phyloP scores from a whole-genome alignment of 2,329 filamentous ascomycete genomes.

The Blumeria hordei region DNA sequence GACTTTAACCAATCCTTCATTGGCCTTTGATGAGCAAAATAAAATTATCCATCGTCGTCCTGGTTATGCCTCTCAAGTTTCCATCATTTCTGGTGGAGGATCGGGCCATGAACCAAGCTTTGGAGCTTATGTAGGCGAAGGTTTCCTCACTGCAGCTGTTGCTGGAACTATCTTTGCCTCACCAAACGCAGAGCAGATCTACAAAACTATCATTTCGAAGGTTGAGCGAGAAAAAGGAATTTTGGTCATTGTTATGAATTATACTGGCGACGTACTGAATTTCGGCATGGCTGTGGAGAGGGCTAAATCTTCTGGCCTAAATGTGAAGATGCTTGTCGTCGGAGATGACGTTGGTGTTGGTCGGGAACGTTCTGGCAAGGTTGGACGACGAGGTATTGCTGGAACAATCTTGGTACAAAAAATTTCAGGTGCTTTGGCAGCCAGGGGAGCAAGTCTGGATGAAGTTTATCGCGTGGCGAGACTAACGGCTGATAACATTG shows the following conservation, averaged over 20 bases:
- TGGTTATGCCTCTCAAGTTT: constrained; percentile 35
- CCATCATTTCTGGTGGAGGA: constrained; percentile 69
- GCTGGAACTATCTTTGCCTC: constrained; percentile 74
- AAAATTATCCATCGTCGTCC: constrained; percentile 65
- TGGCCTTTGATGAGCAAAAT: constrained; percentile 53
- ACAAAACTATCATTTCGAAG: constrained; percentile 46
- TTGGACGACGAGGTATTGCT: constrained; percentile 72
- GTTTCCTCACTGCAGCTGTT: constrained; percentile 58
- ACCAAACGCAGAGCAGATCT: constrained; percentile 61
- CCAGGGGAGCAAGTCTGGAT: constrained; percentile 38
- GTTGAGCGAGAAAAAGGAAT: constrained; percentile 53
- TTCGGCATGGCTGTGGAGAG: constrained; percentile 90
- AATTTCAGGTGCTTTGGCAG: constrained; percentile 64
- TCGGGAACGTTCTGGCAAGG: constrained; percentile 60
- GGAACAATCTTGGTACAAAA: constrained; percentile 84
- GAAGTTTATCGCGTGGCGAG: constrained; percentile 52
- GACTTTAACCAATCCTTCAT: constrained; percentile 62
- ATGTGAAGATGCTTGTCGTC: constrained; percentile 75
- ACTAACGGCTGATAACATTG: constrained; percentile 48
- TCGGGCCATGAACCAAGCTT: constrained; percentile 82
- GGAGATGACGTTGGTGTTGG: constrained; percentile 85
- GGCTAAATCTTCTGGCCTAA: constrained; percentile 52
- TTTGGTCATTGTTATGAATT: constrained; percentile 86
- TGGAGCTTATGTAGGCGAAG: constrained; percentile 59
- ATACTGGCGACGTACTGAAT: constrained; percentile 73